These are phyloP conservation scores for Fusarium gaditjirri DNA, from an alignment of 2,329 filamentous ascomycete species.

Conservation along the genomic window DNA sequence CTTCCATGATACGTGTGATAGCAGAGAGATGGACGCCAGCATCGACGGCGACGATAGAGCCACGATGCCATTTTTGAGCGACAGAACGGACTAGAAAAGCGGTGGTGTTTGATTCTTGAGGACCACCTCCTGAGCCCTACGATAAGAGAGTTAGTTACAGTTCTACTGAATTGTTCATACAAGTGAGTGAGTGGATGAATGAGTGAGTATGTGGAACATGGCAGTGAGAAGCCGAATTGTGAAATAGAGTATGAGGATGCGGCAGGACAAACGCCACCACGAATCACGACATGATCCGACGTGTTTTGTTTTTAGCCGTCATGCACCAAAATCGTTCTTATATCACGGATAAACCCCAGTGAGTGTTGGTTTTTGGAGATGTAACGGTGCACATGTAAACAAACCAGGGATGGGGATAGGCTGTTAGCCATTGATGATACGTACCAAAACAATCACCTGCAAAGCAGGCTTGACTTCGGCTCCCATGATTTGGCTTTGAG, in stretches of 20 bases:
- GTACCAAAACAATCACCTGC: constrained; percentile 80
- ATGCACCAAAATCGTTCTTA: constrained; percentile 9
- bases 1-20: constrained; percentile 81
- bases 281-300: constrained; percentile 7
- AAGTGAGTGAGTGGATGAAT: no score
- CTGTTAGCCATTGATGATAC: constrained; percentile 48
- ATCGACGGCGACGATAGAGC: constrained; percentile 91
- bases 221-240: constrained; percentile 2
- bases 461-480: constrained; percentile 60
- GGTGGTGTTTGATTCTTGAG: constrained; percentile 88
- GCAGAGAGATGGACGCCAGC: constrained; percentile 89
- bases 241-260: background rate
- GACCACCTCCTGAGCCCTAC: constrained; percentile 89
- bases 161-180: background rate
- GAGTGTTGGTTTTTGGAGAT: background rate
- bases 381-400: constrained; percentile 20
- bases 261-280: constrained; percentile 14
- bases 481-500: constrained; percentile 33
- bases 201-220: constrained; percentile 6
- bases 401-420: background rate
- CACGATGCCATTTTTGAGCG: constrained; percentile 80
- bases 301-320: background rate
- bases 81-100: constrained; percentile 88
- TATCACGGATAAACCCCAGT: background rate
- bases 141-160: constrained; percentile 28